Conservation (phyloP, 75 land plant species). For the Picea sitchensis region DNA sequence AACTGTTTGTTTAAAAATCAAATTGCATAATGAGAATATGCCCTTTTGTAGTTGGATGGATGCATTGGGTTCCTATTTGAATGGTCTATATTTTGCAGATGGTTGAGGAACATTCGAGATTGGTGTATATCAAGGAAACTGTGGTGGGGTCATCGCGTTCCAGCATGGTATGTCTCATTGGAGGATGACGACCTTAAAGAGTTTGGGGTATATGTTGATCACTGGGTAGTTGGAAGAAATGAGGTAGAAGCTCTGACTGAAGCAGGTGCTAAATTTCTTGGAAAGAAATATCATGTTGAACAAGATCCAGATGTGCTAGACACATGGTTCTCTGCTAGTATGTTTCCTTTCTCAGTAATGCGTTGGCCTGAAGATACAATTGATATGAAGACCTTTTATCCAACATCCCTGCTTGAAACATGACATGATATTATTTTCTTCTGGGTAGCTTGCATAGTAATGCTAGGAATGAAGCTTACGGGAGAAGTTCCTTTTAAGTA, state of each 20-base stretch:
- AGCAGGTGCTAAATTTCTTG: too few relatives aligned
- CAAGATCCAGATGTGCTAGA: too few relatives aligned
- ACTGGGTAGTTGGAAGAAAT: constrained; percentile 86
- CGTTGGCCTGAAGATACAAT: too few relatives aligned
- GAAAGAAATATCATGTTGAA: too few relatives aligned
- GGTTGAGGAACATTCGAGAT: constrained; percentile 89
- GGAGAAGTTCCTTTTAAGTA: constrained; percentile 78
- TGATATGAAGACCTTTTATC: constrained; percentile 33
- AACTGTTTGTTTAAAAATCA: too few relatives aligned
- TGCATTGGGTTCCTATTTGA: neutral
- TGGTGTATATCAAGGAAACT: constrained; percentile 97
- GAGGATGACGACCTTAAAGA: constrained; percentile 49
- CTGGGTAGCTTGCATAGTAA: constrained; percentile 99
- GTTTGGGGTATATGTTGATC: constrained; percentile 5
- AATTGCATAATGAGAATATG: too few relatives aligned
- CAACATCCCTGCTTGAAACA: constrained; percentile 85
- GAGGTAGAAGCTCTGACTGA: constrained; percentile 37
- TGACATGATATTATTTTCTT: constrained; percentile 96
- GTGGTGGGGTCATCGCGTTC: constrained; percentile 97
- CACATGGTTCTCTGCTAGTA: too few relatives aligned
- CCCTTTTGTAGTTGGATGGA: neutral
- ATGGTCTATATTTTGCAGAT: constrained; percentile 37
- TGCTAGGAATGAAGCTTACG: constrained; percentile 80
- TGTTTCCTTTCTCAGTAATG: too few relatives aligned
- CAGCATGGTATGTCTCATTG: constrained; percentile 85